These are phyloP conservation scores for Naganishia friedmannii DNA, from an alignment of 768 basidiomycete genomes.

Conservation along the genomic window DNA sequence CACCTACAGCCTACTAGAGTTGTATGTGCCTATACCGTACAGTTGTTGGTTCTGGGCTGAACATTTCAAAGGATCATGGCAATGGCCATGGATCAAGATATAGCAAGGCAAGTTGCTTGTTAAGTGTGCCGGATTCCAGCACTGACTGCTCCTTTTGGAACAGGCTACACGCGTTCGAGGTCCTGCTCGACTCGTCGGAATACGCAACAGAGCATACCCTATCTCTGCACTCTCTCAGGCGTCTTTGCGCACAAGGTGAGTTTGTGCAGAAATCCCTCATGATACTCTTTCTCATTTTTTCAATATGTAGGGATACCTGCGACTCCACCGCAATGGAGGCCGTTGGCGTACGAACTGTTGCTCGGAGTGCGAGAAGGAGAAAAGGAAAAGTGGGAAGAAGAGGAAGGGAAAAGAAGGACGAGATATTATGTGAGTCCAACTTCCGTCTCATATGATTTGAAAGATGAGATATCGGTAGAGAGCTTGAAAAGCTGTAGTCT, in stretches of 20 bases:
- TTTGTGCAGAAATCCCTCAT: too few species aligned
- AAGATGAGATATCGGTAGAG: neutral
- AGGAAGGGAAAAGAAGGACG: conserved; percentile 29
- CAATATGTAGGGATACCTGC: conserved; percentile 42
- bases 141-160: neutral
- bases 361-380: conserved; percentile 39
- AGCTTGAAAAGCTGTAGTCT: too few species aligned
- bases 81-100: conserved; percentile 3
- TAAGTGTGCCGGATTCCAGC: too few species aligned
- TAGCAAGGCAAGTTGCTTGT: neutral
- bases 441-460: neutral
- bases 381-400: conserved; percentile 38
- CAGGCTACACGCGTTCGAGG: conserved; percentile 45
- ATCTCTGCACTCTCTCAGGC: conserved; percentile 40
- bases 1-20: neutral
- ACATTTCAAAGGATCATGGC: neutral
- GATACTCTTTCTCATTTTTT: neutral
- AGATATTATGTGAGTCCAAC: conserved; percentile 39
- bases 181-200: conserved; percentile 41
- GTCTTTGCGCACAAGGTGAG: conserved; percentile 41
- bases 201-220: conserved; percentile 37
- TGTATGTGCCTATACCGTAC: neutral
- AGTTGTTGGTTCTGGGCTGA: neutral
- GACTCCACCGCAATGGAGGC: conserved; percentile 45
- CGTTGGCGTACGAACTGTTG: conserved; percentile 41